Evolutionary conservation across 1,139 yeast species (phyloP).

Genomic region (Hemisphaericaspora xylanilytica): DNA sequence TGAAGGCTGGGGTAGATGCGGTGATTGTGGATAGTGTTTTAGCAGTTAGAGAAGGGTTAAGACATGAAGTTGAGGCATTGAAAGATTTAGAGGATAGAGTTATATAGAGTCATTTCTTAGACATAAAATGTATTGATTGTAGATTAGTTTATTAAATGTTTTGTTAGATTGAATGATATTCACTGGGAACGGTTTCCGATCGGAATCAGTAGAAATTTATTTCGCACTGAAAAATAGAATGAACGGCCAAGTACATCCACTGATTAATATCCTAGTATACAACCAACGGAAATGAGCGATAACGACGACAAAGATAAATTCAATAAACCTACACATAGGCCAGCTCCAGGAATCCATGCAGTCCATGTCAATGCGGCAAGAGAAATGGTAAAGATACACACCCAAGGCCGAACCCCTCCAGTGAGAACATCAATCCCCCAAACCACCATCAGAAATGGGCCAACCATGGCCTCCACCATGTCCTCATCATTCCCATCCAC

Average conservation of each 20-base stretch:
- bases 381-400: slow-evolving; percentile 52
- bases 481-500: slow-evolving; percentile 7
- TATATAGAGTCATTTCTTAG: neutral
- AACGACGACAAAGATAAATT: neutral
- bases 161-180: neutral
- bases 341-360: slow-evolving; percentile 45
- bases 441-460: neutral
- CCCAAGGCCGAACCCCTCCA: slow-evolving; percentile 37
- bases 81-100: slow-evolving; percentile 14
- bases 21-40: slow-evolving; percentile 94
- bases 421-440: slow-evolving; percentile 3
- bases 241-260: no score
- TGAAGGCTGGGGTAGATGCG: slow-evolving; percentile 95
- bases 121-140: no score
- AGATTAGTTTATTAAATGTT: neutral
- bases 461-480: slow-evolving; percentile 7
- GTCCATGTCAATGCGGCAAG: slow-evolving; percentile 62
- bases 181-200: neutral
- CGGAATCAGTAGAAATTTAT: no score
- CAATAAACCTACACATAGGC: slow-evolving; percentile 1
- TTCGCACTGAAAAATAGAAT: no score
- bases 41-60: slow-evolving; percentile 84
- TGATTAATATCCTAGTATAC: neutral
- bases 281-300: neutral
- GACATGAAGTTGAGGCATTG: slow-evolving; percentile 30